These are phyloP conservation scores for Didymella exigua DNA, from an alignment of 2,329 filamentous ascomycete species.

Conservation along the genomic window DNA sequence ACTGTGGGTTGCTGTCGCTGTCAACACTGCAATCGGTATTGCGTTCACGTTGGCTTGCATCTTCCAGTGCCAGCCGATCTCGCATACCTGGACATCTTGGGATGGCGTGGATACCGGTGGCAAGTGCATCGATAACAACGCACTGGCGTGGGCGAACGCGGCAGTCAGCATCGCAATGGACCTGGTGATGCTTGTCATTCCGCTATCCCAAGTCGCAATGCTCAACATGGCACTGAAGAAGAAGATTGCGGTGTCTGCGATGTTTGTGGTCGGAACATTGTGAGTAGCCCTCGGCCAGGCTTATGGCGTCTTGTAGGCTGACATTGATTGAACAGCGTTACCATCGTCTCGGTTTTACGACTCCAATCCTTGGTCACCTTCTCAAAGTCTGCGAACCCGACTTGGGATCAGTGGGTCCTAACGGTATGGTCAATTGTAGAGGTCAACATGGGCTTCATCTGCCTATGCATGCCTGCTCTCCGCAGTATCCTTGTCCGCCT, in stretches of 20 bases:
- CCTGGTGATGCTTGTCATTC: slow-evolving; percentile 31
- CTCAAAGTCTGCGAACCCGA: background rate
- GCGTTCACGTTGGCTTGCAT: slow-evolving; percentile 21
- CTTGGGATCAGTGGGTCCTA: background rate
- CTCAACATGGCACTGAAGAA: background rate
- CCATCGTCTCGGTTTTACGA: background rate
- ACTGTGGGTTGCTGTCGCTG: background rate
- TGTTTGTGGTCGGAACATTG: slow-evolving; percentile 1
- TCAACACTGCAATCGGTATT: slow-evolving; percentile 6
- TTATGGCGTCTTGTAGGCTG: background rate
- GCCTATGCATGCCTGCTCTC: slow-evolving; percentile 50
- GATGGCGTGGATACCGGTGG: slow-evolving; percentile 17
- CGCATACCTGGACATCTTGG: slow-evolving; percentile 38
- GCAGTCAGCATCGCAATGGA: slow-evolving; percentile 34
- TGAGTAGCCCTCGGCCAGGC: background rate
- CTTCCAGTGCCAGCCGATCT: slow-evolving; percentile 43
- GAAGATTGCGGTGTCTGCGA: background rate
- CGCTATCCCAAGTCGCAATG: background rate
- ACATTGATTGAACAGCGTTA: background rate
- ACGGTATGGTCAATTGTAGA: background rate
- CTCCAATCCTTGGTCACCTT: background rate
- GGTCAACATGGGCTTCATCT: slow-evolving; percentile 41
- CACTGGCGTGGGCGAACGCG: slow-evolving; percentile 39
- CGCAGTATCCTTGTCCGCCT: slow-evolving; percentile 20
- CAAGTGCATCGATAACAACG: slow-evolving; percentile 40